phyloP scores from a whole-genome alignment of 768 basidiomycete species.

The Boletus patriciae region DNA sequence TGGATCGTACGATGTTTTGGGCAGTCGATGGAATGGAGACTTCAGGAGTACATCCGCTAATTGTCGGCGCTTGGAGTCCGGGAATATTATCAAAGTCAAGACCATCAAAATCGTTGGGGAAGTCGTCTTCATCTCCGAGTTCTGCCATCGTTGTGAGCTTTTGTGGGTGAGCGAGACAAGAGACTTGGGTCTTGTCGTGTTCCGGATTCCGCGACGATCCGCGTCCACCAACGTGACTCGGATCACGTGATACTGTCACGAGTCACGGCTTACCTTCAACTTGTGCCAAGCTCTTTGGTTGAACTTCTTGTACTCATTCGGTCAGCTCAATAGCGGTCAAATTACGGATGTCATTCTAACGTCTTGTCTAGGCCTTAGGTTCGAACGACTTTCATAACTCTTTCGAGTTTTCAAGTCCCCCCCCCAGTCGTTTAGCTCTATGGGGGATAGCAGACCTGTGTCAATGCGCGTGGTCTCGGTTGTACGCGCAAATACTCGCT shows the following conservation, averaged over 20 bases:
- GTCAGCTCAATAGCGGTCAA: background rate
- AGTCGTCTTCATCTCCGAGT: conserved; percentile 46
- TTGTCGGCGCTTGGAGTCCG: conserved; percentile 25
- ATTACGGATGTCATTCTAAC: background rate
- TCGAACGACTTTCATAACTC: background rate
- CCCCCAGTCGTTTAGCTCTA: too few species aligned
- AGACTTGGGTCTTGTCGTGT: background rate
- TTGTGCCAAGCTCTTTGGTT: too few species aligned
- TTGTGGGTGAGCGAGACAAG: background rate
- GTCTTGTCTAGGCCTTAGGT: background rate
- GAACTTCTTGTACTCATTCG: background rate
- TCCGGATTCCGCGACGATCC: too few species aligned
- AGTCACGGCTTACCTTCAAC: too few species aligned
- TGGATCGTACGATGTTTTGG: background rate
- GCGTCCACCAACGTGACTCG: too few species aligned
- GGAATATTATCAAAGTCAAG: conserved; percentile 45
- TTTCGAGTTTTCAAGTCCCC: too few species aligned
- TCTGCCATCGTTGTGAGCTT: conserved; percentile 24
- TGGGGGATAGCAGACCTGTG: background rate
- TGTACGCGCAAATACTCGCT: background rate
- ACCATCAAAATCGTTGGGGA: conserved; percentile 54
- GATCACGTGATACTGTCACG: too few species aligned
- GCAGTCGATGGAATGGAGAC: background rate
- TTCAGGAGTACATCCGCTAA: background rate
- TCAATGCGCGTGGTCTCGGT: background rate